Percentiles rank a stretch among this genome's conserved stretches.
Evolutionary conservation across 2,329 filamentous ascomycete species (phyloP).

Genomic region (Trichophyton benhamiae): DNA sequence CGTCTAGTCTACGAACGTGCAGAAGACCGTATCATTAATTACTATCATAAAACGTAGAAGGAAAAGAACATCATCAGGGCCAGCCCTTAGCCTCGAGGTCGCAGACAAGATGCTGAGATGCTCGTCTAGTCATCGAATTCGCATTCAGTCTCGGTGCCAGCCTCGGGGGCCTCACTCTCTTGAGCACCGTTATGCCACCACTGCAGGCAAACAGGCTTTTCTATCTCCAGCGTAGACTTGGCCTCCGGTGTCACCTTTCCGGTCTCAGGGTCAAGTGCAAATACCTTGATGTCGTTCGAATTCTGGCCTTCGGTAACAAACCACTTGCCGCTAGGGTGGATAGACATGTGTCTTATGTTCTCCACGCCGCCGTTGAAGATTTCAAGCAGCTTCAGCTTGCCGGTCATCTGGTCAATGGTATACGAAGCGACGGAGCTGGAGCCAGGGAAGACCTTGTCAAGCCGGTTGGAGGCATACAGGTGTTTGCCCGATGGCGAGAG

Average conservation of each 20-base stretch:
- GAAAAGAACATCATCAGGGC: neutral
- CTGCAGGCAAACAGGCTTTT: slow-evolving; percentile 10
- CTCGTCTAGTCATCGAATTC: neutral
- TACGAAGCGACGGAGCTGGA: slow-evolving; percentile 55
- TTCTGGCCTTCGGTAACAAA: slow-evolving; percentile 51
- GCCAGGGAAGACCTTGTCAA: slow-evolving; percentile 41
- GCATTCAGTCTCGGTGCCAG: neutral
- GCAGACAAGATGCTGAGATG: neutral
- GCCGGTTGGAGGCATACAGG: slow-evolving; percentile 56
- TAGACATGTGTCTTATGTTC: slow-evolving; percentile 45
- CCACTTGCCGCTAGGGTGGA: slow-evolving; percentile 49
- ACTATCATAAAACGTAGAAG: neutral
- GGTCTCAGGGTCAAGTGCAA: slow-evolving; percentile 44
- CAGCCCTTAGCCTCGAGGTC: neutral
- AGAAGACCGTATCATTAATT: too few species aligned
- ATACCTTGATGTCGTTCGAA: slow-evolving; percentile 46
- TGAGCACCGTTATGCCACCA: slow-evolving; percentile 3
- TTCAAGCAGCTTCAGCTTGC: slow-evolving; percentile 9
- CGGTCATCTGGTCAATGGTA: slow-evolving; percentile 36
- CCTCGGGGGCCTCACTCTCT: neutral
- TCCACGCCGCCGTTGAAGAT: slow-evolving; percentile 16
- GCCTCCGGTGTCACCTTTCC: slow-evolving; percentile 41
- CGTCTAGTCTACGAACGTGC: too few species aligned
- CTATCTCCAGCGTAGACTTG: slow-evolving; percentile 4
- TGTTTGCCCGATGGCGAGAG: slow-evolving; percentile 39